Evolutionary conservation across 805 yeast genomes (phyloP).

Genomic region (Metschnikowia santaceciliae): DNA sequence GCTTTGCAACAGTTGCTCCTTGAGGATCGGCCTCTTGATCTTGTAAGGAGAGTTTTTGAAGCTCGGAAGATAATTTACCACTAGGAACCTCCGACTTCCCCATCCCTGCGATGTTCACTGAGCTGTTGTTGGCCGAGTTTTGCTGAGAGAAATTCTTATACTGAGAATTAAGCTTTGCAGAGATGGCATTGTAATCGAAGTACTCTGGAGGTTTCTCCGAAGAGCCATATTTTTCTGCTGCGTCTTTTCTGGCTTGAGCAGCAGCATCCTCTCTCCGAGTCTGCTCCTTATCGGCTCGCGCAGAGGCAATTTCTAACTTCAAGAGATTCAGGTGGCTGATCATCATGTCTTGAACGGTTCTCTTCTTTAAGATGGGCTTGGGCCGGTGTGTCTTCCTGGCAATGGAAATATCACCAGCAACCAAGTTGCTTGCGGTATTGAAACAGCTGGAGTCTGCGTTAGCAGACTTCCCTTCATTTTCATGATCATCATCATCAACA

Average conservation of each 20-base stretch:
- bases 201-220: slow-evolving; percentile 32
- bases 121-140: slow-evolving; percentile 32
- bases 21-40: background rate
- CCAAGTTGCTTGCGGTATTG: slow-evolving; percentile 38
- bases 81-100: slow-evolving; percentile 6
- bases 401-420: slow-evolving; percentile 44
- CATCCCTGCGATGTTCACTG: slow-evolving; percentile 19
- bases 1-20: slow-evolving; percentile 10
- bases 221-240: slow-evolving; percentile 7
- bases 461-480: slow-evolving; percentile 20
- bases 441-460: slow-evolving; percentile 16
- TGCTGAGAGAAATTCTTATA: slow-evolving; percentile 24
- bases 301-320: slow-evolving; percentile 39
- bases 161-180: slow-evolving; percentile 41
- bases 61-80: slow-evolving; percentile 4
- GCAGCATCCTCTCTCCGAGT: slow-evolving; percentile 29
- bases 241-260: slow-evolving; percentile 18
- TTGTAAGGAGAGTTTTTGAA: slow-evolving; percentile 2
- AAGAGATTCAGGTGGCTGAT: slow-evolving; percentile 52
- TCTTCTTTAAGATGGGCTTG: slow-evolving; percentile 85
- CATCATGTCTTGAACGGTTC: slow-evolving; percentile 80
- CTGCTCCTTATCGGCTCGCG: slow-evolving; percentile 27
- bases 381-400: slow-evolving; percentile 36
- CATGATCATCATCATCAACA: slow-evolving; percentile 41
- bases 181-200: slow-evolving; percentile 42